Conservation (phyloP, 331 rosid species). For the Cydonia oblonga region DNA sequence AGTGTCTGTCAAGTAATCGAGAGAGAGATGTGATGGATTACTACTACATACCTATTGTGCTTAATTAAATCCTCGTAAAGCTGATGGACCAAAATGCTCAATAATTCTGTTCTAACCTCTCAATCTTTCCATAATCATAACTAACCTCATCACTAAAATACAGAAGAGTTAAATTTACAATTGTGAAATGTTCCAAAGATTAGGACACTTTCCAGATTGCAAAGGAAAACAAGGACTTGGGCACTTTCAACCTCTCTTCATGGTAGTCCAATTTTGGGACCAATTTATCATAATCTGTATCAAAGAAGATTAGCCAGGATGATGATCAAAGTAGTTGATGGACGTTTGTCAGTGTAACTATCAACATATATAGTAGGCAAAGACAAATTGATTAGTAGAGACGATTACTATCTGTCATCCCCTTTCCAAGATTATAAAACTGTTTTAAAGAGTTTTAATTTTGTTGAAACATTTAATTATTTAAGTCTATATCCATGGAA, state of each 20-base stretch:
- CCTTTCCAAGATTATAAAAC: neutral
- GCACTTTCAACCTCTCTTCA: neutral
- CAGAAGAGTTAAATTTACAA: neutral
- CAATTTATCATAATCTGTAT: neutral
- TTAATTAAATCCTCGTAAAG: neutral
- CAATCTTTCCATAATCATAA: constrained; percentile 60
- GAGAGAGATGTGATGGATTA: constrained; percentile 21
- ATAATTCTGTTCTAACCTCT: constrained; percentile 14
- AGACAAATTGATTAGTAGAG: neutral
- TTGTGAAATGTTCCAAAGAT: too few species aligned
- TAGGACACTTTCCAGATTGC: neutral
- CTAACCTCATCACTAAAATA: constrained; percentile 33
- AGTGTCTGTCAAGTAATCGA: constrained; percentile 41
- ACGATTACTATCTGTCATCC: constrained; percentile 13
- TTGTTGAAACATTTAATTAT: neutral
- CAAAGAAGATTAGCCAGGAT: constrained; percentile 9
- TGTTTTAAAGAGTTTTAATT: neutral
- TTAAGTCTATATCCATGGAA: neutral
- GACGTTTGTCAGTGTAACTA: constrained; percentile 9
- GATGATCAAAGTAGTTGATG: constrained; percentile 1
- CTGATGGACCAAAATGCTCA: neutral
- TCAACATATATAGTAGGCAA: constrained; percentile 8
- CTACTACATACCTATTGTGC: neutral
- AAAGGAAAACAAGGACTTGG: neutral
- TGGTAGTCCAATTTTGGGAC: neutral